Conservation (phyloP, 495 filamentous ascomycete species). For the Annulohypoxylon stygium region DNA sequence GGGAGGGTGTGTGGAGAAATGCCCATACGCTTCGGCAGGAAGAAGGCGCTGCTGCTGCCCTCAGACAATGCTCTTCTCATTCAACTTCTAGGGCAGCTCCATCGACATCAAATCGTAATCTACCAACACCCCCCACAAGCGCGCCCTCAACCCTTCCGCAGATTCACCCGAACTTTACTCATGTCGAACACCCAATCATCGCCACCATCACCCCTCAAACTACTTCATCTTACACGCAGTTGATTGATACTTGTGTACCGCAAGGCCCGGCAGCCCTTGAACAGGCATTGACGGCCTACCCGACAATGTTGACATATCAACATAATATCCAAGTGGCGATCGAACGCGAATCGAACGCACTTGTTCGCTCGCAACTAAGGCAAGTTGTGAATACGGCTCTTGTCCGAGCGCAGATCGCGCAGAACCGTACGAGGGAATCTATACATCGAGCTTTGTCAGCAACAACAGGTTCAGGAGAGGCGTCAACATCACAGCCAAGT, state of each 20-base stretch:
- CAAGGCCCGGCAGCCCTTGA: slow-evolving; percentile 59
- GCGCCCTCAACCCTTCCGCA: slow-evolving; percentile 39
- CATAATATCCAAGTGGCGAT: slow-evolving; percentile 58
- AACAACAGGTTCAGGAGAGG: slow-evolving; percentile 31
- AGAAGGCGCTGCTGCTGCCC: slow-evolving; percentile 62
- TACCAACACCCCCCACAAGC: slow-evolving; percentile 25
- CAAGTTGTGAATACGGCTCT: slow-evolving; percentile 57
- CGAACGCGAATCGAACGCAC: slow-evolving; percentile 56
- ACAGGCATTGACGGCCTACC: slow-evolving; percentile 59
- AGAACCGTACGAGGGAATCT: slow-evolving; percentile 53
- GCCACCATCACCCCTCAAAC: slow-evolving; percentile 53
- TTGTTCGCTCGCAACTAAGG: slow-evolving; percentile 57
- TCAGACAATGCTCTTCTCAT: slow-evolving; percentile 31
- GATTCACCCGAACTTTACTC: slow-evolving; percentile 41
- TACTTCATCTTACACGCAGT: slow-evolving; percentile 50
- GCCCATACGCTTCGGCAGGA: slow-evolving; percentile 79
- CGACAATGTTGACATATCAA: slow-evolving; percentile 58
- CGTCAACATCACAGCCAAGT: slow-evolving; percentile 21
- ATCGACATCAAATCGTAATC: slow-evolving; percentile 29
- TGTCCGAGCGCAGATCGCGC: slow-evolving; percentile 60
- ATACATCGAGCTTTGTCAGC: slow-evolving; percentile 48
- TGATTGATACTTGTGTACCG: slow-evolving; percentile 60
- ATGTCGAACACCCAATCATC: slow-evolving; percentile 51
- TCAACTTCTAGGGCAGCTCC: slow-evolving; percentile 29
- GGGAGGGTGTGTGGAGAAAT: slow-evolving; percentile 82